Percentiles rank a stretch among this genome's conserved stretches.
Evolutionary conservation across 2,329 filamentous ascomycete genomes (phyloP).

Genomic region (Phialemoniopsis sp.): DNA sequence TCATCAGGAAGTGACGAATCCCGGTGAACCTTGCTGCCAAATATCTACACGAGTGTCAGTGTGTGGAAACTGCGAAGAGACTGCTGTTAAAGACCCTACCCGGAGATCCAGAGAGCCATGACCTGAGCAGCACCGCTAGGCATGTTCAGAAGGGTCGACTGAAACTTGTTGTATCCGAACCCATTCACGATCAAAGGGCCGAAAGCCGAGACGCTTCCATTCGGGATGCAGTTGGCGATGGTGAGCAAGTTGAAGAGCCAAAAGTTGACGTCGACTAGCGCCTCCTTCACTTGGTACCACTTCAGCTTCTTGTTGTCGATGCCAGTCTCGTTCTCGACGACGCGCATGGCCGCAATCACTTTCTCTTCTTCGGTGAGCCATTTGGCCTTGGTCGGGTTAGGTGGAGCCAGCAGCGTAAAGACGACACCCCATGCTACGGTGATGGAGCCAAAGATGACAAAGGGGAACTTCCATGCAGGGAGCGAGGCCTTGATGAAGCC

Average conservation of each 20-base stretch:
- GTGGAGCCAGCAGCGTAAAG: background rate
- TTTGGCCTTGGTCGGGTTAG: conserved; percentile 1
- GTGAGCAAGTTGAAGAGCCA: conserved; percentile 1
- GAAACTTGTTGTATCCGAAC: conserved; percentile 15
- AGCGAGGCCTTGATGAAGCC: conserved; percentile 52
- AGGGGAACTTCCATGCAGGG: conserved; percentile 16
- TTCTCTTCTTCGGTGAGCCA: conserved; percentile 4
- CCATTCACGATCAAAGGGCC: conserved; percentile 18
- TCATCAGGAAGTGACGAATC: conserved; percentile 2
- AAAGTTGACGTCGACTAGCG: conserved; percentile 1
- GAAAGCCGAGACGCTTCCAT: conserved; percentile 17
- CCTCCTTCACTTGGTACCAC: conserved; percentile 5
- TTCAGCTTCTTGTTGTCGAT: conserved; percentile 5
- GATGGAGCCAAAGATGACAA: conserved; percentile 3
- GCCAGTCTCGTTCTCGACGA: conserved; percentile 4
- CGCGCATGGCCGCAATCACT: background rate
- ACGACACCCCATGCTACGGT: conserved; percentile 1
- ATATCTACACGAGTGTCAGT: background rate
- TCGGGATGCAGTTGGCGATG: conserved; percentile 2
- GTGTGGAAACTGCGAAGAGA: too few relatives aligned
- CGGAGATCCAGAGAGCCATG: conserved; percentile 1
- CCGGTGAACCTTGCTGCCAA: background rate
- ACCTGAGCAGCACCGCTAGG: conserved; percentile 9
- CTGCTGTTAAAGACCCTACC: background rate
- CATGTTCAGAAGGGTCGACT: conserved; percentile 18